Base-by-base conservation (phyloP, 1,284 basidiomycete species). In the Austroboletus novae-zelandiae region DNA sequence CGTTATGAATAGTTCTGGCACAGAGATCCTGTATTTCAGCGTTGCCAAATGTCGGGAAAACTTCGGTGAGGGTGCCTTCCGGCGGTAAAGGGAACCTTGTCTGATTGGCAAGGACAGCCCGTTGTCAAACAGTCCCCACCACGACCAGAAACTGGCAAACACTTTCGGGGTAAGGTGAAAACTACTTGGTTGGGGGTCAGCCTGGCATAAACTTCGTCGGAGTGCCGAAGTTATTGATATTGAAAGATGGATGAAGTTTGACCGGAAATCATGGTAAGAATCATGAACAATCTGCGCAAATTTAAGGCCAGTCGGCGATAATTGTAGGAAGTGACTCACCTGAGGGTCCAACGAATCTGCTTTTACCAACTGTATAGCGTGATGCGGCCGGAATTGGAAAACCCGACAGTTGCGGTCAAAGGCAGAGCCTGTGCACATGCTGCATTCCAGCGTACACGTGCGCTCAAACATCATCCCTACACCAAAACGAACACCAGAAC, bases 161-260 rank as follows among this genome's bases (percentile, higher is more conserved):
- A 85, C 79, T 59, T 90, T 86, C 0, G 95, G 93, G 2, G 88
- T 91, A 36, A 98, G 80, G 71, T 98, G 91, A 51, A 98, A 74
- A 61, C 83, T 92, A 71, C 89, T 98, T 4, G 76, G 68, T 53
- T 32, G 61, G 48, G 23, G 53, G 46, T 44, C 34, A 27, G 43
- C 42, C 31, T 53, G 51, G 47, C 56, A 47, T 56, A 52, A 56
- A 64, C 60, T 68, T 59, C 50, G 57, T 57, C 66, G 51, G 61
- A 58, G 60, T 5, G 81, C 85, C 6, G 91, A 91, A 34, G 82
- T 81, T 53, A 98, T 75, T 0, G 94, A 98, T 42, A 96, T 77
- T 0, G 94, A 94, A 48, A 97, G 81, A 71, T 99, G 96, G 52
- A 98, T 86, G 67, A 93, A 97, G 69, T 98, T 89, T 9, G 94